Conservation (phyloP, 805 yeast genomes). For the Saturnispora quitensis region DNA sequence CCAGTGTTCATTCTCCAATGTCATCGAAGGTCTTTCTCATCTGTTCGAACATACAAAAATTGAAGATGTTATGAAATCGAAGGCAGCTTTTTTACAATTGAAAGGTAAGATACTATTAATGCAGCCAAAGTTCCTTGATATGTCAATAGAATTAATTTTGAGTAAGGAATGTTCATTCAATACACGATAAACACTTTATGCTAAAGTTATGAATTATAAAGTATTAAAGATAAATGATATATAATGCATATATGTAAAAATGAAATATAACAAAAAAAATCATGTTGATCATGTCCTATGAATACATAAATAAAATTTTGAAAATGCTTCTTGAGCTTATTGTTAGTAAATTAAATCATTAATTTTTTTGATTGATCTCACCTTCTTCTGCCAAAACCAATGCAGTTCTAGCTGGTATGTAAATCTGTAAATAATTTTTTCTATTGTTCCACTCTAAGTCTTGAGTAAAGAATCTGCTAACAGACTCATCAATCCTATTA, state of each 20-base stretch:
- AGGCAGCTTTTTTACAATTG: slow-evolving; percentile 18
- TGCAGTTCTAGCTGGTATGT: slow-evolving; percentile 71
- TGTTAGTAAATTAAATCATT: not conserved
- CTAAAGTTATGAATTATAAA: not conserved
- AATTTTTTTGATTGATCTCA: slow-evolving; percentile 17
- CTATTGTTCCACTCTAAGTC: slow-evolving; percentile 76
- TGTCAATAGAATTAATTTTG: slow-evolving; percentile 19
- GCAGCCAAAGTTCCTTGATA: slow-evolving; percentile 18
- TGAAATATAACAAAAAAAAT: not conserved
- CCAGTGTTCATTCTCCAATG: slow-evolving; percentile 18
- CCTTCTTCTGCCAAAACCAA: slow-evolving; percentile 44
- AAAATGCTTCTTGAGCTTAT: not conserved
- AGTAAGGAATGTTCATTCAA: slow-evolving; percentile 5
- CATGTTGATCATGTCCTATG: not conserved
- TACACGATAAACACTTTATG: not conserved
- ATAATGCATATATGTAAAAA: not conserved
- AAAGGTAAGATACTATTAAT: slow-evolving; percentile 16
- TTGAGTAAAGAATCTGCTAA: slow-evolving; percentile 55
- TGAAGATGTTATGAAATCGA: slow-evolving; percentile 20
- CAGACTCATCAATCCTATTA: slow-evolving; percentile 50
- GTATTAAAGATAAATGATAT: not conserved
- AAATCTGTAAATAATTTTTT: slow-evolving; percentile 64
- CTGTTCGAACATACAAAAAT: slow-evolving; percentile 27
- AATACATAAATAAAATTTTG: not conserved
- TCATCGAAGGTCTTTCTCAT: slow-evolving; percentile 27